Base-by-base conservation (phyloP, 805 yeast genomes). In the Wickerhamiella alocasiicola region DNA sequence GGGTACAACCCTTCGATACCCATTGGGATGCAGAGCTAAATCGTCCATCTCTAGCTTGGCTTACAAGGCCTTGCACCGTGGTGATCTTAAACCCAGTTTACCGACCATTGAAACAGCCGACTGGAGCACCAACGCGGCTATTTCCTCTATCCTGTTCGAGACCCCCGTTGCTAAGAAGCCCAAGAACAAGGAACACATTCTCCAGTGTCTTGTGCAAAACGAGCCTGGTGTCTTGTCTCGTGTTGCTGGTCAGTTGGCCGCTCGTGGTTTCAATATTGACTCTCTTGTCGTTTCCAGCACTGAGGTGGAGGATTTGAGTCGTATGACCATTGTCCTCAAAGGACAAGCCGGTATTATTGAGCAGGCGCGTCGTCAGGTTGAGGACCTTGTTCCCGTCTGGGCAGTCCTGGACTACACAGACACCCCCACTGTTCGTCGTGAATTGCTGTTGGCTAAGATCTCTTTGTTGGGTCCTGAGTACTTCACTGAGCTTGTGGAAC, bases 191-290 rank as follows among this genome's bases (percentile, higher is more conserved):
- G 81, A 81, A 55, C 98, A 91, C 54, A 93, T 91, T 33, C 70
- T 91, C 59, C 91, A 88, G 71, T 91, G 98, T 66, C 71, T 91
- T 57, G 98, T 91, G 13, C 97, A 91, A 65, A 88, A 91, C 62
- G 98, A 91, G 65, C 97, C 98, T 6, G 98, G 98, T 70, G 98
- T 91, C 34, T 68, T 91, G 54, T 79, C 94, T 26, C 74, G 88
- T 42, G 82, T 91, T 31, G 81, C 96, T 5, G 95, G 96, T 42
- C 85, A 94, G 41, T 71, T 91, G 51, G 98, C 98, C 28, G 97
- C 96, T 29, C 74, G 98, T 61, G 98, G 98, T 13, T 91, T 91
- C 75, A 91, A 91, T 67, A 91, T 91, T 56, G 98, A 91, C 62
- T 88, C 97, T 9, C 71, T 91, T 49, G 95, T 91, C 44, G 98